phyloP scores from a whole-genome alignment of 2,329 filamentous ascomycete species.

The Gremmenia infestans region DNA sequence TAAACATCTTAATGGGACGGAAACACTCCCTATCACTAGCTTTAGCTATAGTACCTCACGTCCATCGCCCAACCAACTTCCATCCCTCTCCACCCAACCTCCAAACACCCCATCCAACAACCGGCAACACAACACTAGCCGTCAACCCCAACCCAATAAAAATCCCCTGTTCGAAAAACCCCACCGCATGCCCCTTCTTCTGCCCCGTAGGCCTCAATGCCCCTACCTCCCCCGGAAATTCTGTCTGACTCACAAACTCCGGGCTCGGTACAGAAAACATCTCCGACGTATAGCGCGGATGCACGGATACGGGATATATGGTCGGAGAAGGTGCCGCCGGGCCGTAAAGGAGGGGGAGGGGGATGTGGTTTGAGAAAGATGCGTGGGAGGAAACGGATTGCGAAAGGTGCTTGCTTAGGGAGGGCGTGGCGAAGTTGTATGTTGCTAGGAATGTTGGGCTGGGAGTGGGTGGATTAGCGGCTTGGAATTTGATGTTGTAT shows the following conservation, averaged over 20 bases:
- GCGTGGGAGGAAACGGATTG: conserved; percentile 49
- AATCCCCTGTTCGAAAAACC: conserved; percentile 46
- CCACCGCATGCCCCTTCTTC: conserved; percentile 33
- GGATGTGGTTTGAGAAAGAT: conserved; percentile 54
- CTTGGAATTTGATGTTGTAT: too few relatives aligned
- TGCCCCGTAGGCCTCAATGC: conserved; percentile 34
- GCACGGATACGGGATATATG: conserved; percentile 38
- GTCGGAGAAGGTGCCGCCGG: background rate
- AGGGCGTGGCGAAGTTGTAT: conserved; percentile 47
- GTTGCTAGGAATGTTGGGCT: conserved; percentile 35
- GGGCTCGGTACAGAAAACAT: conserved; percentile 43
- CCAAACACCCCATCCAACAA: conserved; percentile 8
- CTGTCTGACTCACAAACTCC: conserved; percentile 33
- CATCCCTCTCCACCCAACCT: background rate
- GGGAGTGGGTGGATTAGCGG: conserved; percentile 32
- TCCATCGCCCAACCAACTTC: background rate
- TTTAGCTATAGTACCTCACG: background rate
- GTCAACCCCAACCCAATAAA: conserved; percentile 32
- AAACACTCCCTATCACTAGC: too few relatives aligned
- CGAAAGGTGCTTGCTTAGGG: conserved; percentile 52
- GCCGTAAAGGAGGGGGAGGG: conserved; percentile 43
- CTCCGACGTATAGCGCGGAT: conserved; percentile 36
- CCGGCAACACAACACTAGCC: conserved; percentile 13
- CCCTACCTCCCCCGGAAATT: conserved; percentile 17
- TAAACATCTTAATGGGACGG: too few relatives aligned